These are phyloP conservation scores for Pseudotsuga menziesii DNA, from an alignment of 75 land plant species.

Conservation along the genomic window DNA sequence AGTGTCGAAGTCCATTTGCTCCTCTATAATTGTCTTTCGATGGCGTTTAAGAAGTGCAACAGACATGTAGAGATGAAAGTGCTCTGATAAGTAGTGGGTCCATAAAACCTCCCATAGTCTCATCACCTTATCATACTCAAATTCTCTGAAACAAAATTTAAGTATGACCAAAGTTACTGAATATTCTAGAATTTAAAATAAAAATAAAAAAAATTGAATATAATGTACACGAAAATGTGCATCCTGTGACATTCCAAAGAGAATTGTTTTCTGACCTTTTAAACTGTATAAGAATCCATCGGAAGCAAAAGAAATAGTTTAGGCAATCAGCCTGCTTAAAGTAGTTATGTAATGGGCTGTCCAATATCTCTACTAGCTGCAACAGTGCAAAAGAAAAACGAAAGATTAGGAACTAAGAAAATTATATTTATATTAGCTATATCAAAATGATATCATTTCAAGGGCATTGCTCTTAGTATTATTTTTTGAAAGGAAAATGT, in stretches of 20 bases:
- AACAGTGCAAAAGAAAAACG: constrained; percentile 7
- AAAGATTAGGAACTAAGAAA: constrained; percentile 1
- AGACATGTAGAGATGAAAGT: constrained; percentile 91
- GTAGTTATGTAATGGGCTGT: constrained; percentile 80
- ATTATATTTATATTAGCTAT: neutral
- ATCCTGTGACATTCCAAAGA: neutral
- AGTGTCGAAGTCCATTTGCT: constrained; percentile 98
- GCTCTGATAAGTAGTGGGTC: constrained; percentile 89
- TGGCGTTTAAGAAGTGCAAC: constrained; percentile 83
- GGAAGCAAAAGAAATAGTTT: constrained; percentile 99
- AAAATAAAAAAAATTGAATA: neutral
- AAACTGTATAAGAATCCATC: constrained; percentile 96
- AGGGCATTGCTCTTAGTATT: neutral
- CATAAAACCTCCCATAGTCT: constrained; percentile 89
- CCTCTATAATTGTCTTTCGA: constrained; percentile 82
- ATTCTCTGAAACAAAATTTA: constrained; percentile 60
- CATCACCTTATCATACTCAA: constrained; percentile 69
- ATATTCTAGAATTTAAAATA: too few relatives aligned
- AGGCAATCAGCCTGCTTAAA: constrained; percentile 93
- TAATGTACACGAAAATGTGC: neutral
- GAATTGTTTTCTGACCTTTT: constrained; percentile 58
- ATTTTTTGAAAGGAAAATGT: neutral
- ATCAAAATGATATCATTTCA: neutral
- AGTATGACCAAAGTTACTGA: neutral
- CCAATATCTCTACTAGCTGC: constrained; percentile 93